These are phyloP conservation scores for Coemansia sp. DNA, from an alignment of 192 early-diverging fungal genomes.

Conservation along the genomic window DNA sequence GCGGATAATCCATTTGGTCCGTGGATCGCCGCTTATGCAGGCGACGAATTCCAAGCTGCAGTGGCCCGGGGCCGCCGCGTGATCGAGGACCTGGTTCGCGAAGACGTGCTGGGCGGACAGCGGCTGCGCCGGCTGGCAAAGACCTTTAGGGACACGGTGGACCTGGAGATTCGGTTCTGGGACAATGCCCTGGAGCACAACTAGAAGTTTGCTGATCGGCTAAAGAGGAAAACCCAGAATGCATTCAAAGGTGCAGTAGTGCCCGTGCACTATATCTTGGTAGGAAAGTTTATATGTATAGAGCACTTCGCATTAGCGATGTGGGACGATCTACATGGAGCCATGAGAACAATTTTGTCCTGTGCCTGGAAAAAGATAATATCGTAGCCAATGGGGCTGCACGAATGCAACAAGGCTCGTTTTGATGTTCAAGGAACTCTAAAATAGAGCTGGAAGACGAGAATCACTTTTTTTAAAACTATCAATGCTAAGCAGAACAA, in stretches of 20 bases:
- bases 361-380: background rate
- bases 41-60: conserved; percentile 65
- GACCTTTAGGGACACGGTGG: conserved; percentile 65
- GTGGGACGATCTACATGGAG: too few relatives aligned
- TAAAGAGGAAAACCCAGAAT: background rate
- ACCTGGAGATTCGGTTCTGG: conserved; percentile 77
- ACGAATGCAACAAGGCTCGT: background rate
- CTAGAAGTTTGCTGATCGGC: background rate
- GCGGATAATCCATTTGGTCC: conserved; percentile 79
- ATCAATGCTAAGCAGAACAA: too few relatives aligned
- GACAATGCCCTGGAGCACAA: conserved; percentile 36
- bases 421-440: conserved; percentile 3
- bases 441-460: conserved; percentile 2
- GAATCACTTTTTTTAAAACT: too few relatives aligned
- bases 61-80: conserved; percentile 58
- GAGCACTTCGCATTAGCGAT: too few relatives aligned
- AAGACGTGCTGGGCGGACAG: conserved; percentile 41
- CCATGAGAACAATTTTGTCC: too few relatives aligned
- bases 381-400: background rate
- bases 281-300: background rate
- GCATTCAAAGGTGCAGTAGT: background rate
- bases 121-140: conserved; percentile 63
- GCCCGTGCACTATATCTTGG: background rate
- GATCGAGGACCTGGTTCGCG: conserved; percentile 24
- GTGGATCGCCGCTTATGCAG: conserved; percentile 75